phyloP scores from a whole-genome alignment of 163 green algal genomes.

The Chlorella variabilis region DNA sequence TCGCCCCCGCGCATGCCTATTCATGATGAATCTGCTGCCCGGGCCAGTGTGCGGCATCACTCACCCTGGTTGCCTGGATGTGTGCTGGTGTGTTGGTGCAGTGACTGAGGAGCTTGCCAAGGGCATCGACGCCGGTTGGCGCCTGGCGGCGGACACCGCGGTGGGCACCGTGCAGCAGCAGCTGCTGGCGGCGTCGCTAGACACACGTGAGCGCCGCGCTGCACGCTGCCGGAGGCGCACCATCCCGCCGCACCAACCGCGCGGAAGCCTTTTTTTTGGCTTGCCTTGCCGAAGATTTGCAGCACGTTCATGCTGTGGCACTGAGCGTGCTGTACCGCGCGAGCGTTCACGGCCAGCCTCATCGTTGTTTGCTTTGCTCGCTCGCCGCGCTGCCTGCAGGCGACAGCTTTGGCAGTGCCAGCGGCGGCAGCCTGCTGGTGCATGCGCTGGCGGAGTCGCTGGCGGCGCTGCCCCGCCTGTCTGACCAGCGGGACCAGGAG shows the following conservation, averaged over 20 bases:
- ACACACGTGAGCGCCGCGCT: slow-evolving; percentile 6
- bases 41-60: no score
- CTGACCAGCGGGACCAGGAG: slow-evolving; percentile 43
- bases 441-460: slow-evolving; percentile 43
- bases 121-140: slow-evolving; percentile 73
- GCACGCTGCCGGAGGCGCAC: neutral
- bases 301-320: no score
- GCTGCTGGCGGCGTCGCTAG: slow-evolving; percentile 39
- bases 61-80: neutral
- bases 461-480: slow-evolving; percentile 48
- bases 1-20: no score
- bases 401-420: neutral
- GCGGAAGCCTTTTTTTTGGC: no score
- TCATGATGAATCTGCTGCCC: no score
- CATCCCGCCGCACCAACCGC: no score
- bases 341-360: no score
- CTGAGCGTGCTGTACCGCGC: no score
- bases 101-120: slow-evolving; percentile 87
- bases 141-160: slow-evolving; percentile 61
- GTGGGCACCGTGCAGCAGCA: slow-evolving; percentile 34
- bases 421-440: slow-evolving; percentile 17
- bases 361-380: no score
- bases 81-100: neutral
- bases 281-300: no score
- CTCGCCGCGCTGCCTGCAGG: slow-evolving; percentile 1